Conservation (phyloP, 1,284 basidiomycete species). For the Naganishia cerealis region DNA sequence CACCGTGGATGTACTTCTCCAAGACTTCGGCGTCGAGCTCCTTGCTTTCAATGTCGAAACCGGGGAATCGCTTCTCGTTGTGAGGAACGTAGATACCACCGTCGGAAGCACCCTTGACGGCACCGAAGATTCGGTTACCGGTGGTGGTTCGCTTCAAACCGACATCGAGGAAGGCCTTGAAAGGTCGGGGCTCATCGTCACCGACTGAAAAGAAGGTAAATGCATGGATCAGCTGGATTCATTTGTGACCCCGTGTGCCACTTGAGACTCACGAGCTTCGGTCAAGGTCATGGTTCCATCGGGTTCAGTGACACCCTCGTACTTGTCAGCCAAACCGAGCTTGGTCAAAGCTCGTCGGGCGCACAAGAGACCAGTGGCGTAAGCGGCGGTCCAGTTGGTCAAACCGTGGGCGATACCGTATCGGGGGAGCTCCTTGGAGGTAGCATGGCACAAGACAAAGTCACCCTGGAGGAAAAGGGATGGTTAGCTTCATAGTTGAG, state of each 20-base stretch:
- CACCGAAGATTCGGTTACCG: constrained; percentile 96
- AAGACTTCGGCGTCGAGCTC: constrained; percentile 89
- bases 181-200: constrained; percentile 93
- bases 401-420: constrained; percentile 99
- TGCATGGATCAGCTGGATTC: not conserved
- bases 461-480: constrained; percentile 64
- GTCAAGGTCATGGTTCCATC: constrained; percentile 81
- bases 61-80: constrained; percentile 97
- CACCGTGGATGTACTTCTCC: constrained; percentile 97
- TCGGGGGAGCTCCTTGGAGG: constrained; percentile 85
- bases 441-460: constrained; percentile 82
- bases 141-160: constrained; percentile 98
- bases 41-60: constrained; percentile 93
- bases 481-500: not conserved
- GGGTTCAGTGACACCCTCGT: constrained; percentile 91
- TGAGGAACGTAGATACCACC: constrained; percentile 98
- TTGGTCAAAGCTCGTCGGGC: constrained; percentile 94
- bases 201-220: constrained; percentile 54
- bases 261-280: constrained; percentile 67
- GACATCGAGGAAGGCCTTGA: constrained; percentile 98
- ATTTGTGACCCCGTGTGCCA: not conserved
- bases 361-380: constrained; percentile 93
- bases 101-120: constrained; percentile 97
- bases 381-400: constrained; percentile 98
- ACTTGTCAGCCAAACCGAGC: constrained; percentile 97